Conservation (phyloP, 495 filamentous ascomycete genomes). For the Cenococcum geophilum region DNA sequence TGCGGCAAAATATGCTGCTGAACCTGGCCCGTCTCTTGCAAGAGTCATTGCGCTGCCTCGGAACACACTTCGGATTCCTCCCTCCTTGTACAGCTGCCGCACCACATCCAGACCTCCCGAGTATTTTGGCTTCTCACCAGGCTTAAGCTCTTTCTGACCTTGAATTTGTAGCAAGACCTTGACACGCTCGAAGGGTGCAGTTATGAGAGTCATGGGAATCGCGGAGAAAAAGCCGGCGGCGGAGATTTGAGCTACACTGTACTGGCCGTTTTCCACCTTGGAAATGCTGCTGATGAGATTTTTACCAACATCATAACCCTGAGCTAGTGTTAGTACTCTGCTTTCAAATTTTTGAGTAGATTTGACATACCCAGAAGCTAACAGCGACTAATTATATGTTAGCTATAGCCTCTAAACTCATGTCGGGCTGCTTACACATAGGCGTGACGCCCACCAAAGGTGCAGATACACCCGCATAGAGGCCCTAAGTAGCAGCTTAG, state of each 20-base stretch:
- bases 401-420: background rate
- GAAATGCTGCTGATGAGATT: slow-evolving; percentile 65
- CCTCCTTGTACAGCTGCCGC: slow-evolving; percentile 85
- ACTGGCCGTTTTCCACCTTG: slow-evolving; percentile 57
- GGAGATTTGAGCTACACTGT: slow-evolving; percentile 81
- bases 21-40: slow-evolving; percentile 86
- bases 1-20: slow-evolving; percentile 90
- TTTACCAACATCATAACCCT: slow-evolving; percentile 94
- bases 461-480: slow-evolving; percentile 96
- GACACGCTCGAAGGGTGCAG: slow-evolving; percentile 95
- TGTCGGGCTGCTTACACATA: slow-evolving; percentile 72
- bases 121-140: slow-evolving; percentile 92
- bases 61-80: slow-evolving; percentile 85
- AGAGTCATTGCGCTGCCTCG: slow-evolving; percentile 85
- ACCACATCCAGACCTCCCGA: slow-evolving; percentile 87
- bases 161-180: slow-evolving; percentile 98
- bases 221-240: slow-evolving; percentile 96
- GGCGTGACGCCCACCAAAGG: slow-evolving; percentile 93
- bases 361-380: slow-evolving; percentile 66
- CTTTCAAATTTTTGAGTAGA: background rate
- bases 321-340: background rate
- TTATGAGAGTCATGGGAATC: slow-evolving; percentile 96
- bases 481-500: slow-evolving; percentile 47
- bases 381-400: slow-evolving; percentile 65
- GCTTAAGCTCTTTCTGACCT: slow-evolving; percentile 76